These are phyloP conservation scores for Tribonema minus DNA, from an alignment of 108 stramenopile species.

Conservation along the genomic window DNA sequence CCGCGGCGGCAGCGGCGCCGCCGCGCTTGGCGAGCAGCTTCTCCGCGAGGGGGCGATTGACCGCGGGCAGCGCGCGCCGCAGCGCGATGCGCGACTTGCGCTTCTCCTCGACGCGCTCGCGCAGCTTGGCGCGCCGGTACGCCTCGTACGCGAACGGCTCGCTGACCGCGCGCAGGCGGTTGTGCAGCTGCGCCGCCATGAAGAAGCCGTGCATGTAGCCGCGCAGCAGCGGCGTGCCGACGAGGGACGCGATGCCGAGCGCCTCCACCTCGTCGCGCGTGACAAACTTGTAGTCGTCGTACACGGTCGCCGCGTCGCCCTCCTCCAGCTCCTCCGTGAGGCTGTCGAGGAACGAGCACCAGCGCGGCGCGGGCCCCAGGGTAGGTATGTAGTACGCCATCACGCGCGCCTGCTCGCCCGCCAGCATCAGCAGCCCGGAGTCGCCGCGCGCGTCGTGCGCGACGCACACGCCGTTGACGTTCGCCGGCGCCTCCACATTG, in stretches of 20 bases:
- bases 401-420: conserved; percentile 86
- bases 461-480: conserved; percentile 79
- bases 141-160: conserved; percentile 96
- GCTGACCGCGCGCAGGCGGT: conserved; percentile 71
- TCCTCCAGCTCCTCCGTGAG: conserved; percentile 99
- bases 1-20: conserved; percentile 52
- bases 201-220: conserved; percentile 99
- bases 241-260: conserved; percentile 82
- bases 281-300: conserved; percentile 98
- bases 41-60: too few species aligned
- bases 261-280: conserved; percentile 79
- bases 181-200: conserved; percentile 90
- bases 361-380: conserved; percentile 89
- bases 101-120: conserved; percentile 57
- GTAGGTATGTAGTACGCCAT: conserved; percentile 89
- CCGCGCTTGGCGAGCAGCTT: too few species aligned
- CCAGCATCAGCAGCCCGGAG: conserved; percentile 86
- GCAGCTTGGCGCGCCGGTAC: conserved; percentile 64
- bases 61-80: conserved; percentile 58
- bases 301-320: conserved; percentile 61
- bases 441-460: conserved; percentile 53
- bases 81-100: conserved; percentile 70
- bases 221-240: conserved; percentile 83
- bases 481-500: conserved; percentile 87
- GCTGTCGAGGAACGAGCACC: conserved; percentile 96